Evolutionary conservation across 768 basidiomycete species (phyloP), one percentile per base, ranked within the genome.

Genomic region (Suillus subluteus): DNA sequence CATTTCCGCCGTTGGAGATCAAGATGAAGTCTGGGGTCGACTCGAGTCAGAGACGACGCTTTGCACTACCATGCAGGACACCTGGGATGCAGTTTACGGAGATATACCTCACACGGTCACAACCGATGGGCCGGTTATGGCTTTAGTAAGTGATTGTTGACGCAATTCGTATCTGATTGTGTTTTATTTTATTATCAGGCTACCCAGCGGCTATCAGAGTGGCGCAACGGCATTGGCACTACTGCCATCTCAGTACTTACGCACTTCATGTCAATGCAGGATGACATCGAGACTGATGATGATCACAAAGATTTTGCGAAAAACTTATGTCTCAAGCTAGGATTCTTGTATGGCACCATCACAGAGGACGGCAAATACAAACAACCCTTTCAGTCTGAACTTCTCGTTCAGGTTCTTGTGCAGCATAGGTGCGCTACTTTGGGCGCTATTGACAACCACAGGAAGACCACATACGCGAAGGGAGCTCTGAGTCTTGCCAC

Each of bases 161-260:
- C 1, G 21, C 64, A 64, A 58, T 62, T 66, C n/a, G 3, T 59
- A 55, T 23, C 23, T 64, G 48, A 58, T 48, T 8, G 9, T 48
- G 9, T 23, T 50, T 40, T 4, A 16, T 67, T 32, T 9, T 40
- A 44, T n/a, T n/a, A 21, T 15, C 37, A 68, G 62, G 48, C 38
- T 13, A 41, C 18, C 9, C 68, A 69, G 46, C 41, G 41, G 21
- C 30, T 69, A 15, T 30, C 55, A 23, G 62, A 69, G 46, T 69
- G 68, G 68, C 35, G 63, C 23, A 66, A 41, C 26, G 30, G 65
- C 40, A 41, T 69, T 3, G 41, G 68, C 21, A 56, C 62, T 21
- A 64, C 65, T 18, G 65, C 68, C 46, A 38, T n/a, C 64, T 18
- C 43, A 2, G 63, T 61, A 54, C 43, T 68, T 32, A 61, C 63